These are phyloP conservation scores for Corymbia calophylla DNA, from an alignment of 441 rosid genomes.

Conservation along the genomic window DNA sequence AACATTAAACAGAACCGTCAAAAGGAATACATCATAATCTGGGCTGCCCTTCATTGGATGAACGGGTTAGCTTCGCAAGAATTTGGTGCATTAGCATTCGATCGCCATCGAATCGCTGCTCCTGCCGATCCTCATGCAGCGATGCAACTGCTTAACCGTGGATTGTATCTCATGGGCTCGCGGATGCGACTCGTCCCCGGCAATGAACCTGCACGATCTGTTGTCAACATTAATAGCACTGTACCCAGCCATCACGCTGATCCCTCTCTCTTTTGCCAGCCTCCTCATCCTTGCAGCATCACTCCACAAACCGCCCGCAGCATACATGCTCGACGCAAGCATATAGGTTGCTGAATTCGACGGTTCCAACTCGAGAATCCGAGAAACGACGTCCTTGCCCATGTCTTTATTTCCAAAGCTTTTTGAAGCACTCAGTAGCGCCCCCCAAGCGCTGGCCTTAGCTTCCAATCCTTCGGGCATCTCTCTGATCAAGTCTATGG, in stretches of 20 bases:
- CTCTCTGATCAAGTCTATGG: slow-evolving; percentile 28
- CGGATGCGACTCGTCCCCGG: slow-evolving; percentile 30
- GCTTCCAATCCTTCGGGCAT: slow-evolving; percentile 26
- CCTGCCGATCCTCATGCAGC: slow-evolving; percentile 13
- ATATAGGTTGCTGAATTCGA: slow-evolving; percentile 37
- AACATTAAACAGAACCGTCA: not conserved
- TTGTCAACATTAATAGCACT: slow-evolving; percentile 36
- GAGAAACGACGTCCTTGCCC: slow-evolving; percentile 18
- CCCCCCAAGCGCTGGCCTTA: slow-evolving; percentile 48
- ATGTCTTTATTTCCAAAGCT: slow-evolving; percentile 20
- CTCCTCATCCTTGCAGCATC: slow-evolving; percentile 29
- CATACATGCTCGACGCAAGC: slow-evolving; percentile 41
- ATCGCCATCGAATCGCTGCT: not conserved
- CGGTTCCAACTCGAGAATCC: slow-evolving; percentile 41
- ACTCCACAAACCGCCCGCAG: slow-evolving; percentile 34
- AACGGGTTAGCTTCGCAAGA: not conserved
- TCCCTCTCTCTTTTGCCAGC: slow-evolving; percentile 33
- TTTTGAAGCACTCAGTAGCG: slow-evolving; percentile 45
- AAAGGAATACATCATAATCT: not conserved
- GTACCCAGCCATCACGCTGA: slow-evolving; percentile 33
- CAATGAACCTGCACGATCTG: slow-evolving; percentile 25
- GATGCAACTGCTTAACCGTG: slow-evolving; percentile 20
- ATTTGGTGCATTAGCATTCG: not conserved
- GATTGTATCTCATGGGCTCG: slow-evolving; percentile 11
- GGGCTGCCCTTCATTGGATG: not conserved